These are phyloP conservation scores for Aaosphaeria pasadenensis DNA, from an alignment of 2,329 filamentous ascomycete genomes.

Conservation along the genomic window DNA sequence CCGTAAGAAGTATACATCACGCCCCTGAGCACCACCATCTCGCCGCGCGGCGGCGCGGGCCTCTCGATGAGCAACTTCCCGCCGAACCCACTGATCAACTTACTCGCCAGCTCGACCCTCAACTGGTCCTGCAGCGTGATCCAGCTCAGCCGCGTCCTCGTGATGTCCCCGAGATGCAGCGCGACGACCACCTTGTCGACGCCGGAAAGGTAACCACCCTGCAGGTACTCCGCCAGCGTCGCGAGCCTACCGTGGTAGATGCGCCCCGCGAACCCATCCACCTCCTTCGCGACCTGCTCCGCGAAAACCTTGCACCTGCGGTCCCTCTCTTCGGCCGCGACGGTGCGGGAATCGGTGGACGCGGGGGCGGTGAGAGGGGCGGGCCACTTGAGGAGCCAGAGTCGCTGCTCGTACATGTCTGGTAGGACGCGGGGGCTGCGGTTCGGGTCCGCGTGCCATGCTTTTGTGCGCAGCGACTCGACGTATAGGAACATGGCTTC, in stretches of 20 bases:
- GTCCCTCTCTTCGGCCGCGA: neutral
- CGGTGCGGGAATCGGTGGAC: neutral
- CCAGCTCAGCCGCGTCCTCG: conserved; percentile 17
- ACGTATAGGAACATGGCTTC: conserved; percentile 17
- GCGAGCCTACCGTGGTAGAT: conserved; percentile 16
- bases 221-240: conserved; percentile 8
- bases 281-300: conserved; percentile 7
- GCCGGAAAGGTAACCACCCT: neutral
- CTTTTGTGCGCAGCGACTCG: conserved; percentile 13
- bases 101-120: conserved; percentile 20
- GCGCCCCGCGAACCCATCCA: conserved; percentile 11
- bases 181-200: conserved; percentile 13
- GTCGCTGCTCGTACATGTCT: conserved; percentile 18
- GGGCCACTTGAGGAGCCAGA: conserved; percentile 26
- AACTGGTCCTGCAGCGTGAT: conserved; percentile 18
- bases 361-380: neutral
- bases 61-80: neutral
- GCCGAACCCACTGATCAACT: conserved; percentile 5
- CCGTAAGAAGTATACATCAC: too few relatives aligned
- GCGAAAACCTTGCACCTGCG: conserved; percentile 15
- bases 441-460: conserved; percentile 18
- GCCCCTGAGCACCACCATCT: too few relatives aligned
- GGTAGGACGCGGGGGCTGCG: conserved; percentile 18
- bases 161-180: conserved; percentile 18
- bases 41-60: too few relatives aligned